Evolutionary conservation across 1,284 basidiomycete species (phyloP), one percentile per base, ranked within the genome.

Genomic region (Trichosporon asahii): DNA sequence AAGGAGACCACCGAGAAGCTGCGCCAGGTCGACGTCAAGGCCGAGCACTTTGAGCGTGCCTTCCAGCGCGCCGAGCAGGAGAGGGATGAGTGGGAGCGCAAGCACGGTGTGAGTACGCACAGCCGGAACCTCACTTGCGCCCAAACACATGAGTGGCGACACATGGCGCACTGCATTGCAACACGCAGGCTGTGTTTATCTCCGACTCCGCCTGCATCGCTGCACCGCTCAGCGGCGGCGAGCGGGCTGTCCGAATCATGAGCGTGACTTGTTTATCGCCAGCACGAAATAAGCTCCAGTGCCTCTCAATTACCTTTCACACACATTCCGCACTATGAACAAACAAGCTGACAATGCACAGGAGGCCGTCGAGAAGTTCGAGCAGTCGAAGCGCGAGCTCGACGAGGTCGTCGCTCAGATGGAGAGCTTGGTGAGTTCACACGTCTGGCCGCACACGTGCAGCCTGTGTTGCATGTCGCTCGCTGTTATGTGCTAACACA

Each of bases 1-100:
- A 95, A 96, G 85, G 96, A 99, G 81, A 95, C 94, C 1, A 92
- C 93, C 35, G 97, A 98, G 85, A 98, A 96, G 96, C 88, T 99
- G 77, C 89, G 97, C 76, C 94, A 98, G 83, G 94, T 96, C 70
- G 97, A 99, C 83, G 92, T 99, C 85, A 98, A 98, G 87, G 95
- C 97, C 25, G 97, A 99, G 85, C 94, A 98, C 87, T 97, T 95
- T 84, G 96, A 98, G 85, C 89, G 95, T 68, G 93, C 97, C 81
- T 90, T 98, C 25, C 87, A 90, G 76, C 89, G 92, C 67, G 86
- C 89, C 70, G 95, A 98, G 84, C 90, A 93, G 82, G 97, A 99
- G 85, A 90, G 95, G 72, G 95, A 98, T 82, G 82, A 85, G 67
- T 94, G 92, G 94, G 96, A 98, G 89, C 89, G 90, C 87, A 98